phyloP scores from a whole-genome alignment of 768 basidiomycete genomes.

The Leccinum ochraceum region DNA sequence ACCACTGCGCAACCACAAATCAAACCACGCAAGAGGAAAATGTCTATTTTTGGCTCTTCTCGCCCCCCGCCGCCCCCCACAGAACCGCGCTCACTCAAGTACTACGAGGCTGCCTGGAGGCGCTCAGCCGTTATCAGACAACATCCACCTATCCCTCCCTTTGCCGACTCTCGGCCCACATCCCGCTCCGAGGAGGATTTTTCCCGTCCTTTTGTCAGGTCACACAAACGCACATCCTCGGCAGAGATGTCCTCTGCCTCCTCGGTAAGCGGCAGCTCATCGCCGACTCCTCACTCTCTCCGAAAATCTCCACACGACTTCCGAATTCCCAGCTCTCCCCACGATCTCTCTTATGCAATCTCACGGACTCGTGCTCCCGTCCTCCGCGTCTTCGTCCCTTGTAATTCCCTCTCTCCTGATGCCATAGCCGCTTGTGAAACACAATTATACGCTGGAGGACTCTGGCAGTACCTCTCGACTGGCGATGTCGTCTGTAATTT shows the following conservation, averaged over 20 bases:
- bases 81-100: conserved; percentile 46
- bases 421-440: conserved; percentile 62
- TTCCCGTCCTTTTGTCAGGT: conserved; percentile 32
- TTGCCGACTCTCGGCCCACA: conserved; percentile 26
- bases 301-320: conserved; percentile 18
- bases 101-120: conserved; percentile 54
- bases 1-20: conserved; percentile 9
- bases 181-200: conserved; percentile 44
- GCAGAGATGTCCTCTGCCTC: conserved; percentile 49
- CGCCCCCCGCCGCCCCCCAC: conserved; percentile 43
- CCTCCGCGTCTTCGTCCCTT: conserved; percentile 74
- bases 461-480: conserved; percentile 74
- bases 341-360: conserved; percentile 63
- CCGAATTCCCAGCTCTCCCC: conserved; percentile 41
- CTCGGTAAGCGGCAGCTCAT: conserved; percentile 25
- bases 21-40: conserved; percentile 21
- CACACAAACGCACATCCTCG: conserved; percentile 45
- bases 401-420: conserved; percentile 46
- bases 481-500: conserved; percentile 83
- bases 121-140: conserved; percentile 26
- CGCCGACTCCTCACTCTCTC: conserved; percentile 16
- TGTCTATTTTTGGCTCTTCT: conserved; percentile 42
- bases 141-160: conserved; percentile 11
- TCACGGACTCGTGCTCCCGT: conserved; percentile 69
- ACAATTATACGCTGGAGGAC: conserved; percentile 63